Percentiles rank a stretch among this genome's conserved stretches.
Conservation (phyloP, 1,284 basidiomycete species). For the Rhizoctonia solani region DNA sequence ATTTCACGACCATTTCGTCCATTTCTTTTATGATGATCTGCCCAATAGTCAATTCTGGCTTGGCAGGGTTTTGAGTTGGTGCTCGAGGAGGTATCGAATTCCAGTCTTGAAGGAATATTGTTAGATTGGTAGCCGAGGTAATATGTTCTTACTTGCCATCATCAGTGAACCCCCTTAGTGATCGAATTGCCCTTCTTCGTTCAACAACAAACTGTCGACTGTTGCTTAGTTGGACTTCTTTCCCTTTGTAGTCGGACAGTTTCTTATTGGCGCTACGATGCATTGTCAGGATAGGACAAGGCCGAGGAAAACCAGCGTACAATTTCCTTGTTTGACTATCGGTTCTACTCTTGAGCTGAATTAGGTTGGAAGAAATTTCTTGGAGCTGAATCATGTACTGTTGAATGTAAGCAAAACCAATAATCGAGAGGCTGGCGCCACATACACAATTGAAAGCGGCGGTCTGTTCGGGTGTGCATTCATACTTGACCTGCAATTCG, state of each 20-base stretch:
- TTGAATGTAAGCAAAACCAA: too few species aligned
- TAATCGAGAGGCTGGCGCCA: background rate
- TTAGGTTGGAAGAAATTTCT: too few species aligned
- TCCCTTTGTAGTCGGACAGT: background rate
- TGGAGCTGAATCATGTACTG: too few species aligned
- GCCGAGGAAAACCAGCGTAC: background rate
- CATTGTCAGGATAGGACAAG: background rate
- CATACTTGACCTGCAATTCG: slow-evolving; percentile 16
- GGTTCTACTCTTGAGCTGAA: too few species aligned
- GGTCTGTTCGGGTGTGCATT: slow-evolving; percentile 6
- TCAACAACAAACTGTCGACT: slow-evolving; percentile 4
- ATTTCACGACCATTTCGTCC: background rate
- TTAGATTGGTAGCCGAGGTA: background rate
- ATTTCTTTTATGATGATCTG: slow-evolving; percentile 20
- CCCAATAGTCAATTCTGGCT: slow-evolving; percentile 4
- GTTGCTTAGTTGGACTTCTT: background rate
- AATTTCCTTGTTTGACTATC: slow-evolving; percentile 15
- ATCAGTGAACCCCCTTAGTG: background rate
- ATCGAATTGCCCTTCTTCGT: background rate
- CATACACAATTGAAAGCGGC: background rate
- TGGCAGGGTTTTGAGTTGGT: slow-evolving; percentile 8
- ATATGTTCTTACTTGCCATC: background rate
- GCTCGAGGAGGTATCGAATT: slow-evolving; percentile 6
- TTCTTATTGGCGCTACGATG: background rate
- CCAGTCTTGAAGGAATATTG: background rate